Conservation (phyloP, 495 filamentous ascomycete species). For the Daldinia grandis region DNA sequence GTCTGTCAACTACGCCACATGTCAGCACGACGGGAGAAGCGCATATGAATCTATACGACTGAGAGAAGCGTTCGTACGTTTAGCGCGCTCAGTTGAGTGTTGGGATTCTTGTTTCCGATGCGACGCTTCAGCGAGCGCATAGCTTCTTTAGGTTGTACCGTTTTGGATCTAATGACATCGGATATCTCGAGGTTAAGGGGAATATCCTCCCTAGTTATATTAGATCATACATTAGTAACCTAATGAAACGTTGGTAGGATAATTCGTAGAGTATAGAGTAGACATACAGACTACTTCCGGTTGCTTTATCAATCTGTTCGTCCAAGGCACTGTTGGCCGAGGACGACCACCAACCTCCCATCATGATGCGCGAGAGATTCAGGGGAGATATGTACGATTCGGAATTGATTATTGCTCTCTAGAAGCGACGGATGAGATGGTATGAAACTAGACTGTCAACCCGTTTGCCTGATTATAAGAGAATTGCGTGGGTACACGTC, state of each 20-base stretch:
- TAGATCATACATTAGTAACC: background rate
- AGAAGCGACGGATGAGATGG: background rate
- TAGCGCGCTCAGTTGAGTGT: conserved; percentile 90
- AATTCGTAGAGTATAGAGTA: conserved; percentile 4
- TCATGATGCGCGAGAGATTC: conserved; percentile 49
- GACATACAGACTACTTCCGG: conserved; percentile 85
- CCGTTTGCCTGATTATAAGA: conserved; percentile 7
- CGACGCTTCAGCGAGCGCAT: conserved; percentile 95
- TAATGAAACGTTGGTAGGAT: conserved; percentile 12
- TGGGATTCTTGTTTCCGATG: conserved; percentile 95
- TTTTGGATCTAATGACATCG: conserved; percentile 94
- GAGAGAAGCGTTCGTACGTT: conserved; percentile 65
- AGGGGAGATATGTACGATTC: conserved; percentile 5
- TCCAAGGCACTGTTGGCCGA: conserved; percentile 82
- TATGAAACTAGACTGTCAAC: background rate
- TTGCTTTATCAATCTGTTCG: conserved; percentile 95
- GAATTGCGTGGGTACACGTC: conserved; percentile 12
- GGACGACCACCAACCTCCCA: conserved; percentile 94
- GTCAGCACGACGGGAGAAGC: conserved; percentile 46
- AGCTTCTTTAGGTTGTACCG: conserved; percentile 94
- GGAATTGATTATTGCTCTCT: background rate
- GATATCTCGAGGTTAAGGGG: conserved; percentile 96
- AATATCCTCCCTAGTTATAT: conserved; percentile 84
- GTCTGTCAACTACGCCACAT: conserved; percentile 73
- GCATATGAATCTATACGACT: background rate